Evolutionary conservation across 2,329 filamentous ascomycete genomes (phyloP), one percentile per base, ranked within the genome.

Genomic region (Aspergillus arachidicola): DNA sequence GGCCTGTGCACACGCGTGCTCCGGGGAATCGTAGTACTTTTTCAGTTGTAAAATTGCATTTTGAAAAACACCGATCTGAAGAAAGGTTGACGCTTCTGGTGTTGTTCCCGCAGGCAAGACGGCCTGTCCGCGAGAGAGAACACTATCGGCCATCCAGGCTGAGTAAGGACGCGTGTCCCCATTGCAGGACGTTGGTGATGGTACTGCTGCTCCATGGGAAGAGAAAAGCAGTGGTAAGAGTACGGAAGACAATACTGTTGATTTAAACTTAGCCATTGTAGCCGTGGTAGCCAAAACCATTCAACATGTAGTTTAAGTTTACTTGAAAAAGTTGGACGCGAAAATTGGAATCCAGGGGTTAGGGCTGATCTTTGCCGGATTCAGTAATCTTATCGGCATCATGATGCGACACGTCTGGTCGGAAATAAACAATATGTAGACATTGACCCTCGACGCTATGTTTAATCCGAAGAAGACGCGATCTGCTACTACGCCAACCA

Each of bases 141-240:
- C 63, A 53, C 71, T 72, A 38, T 73, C 71, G 38, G 71, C 71
- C 71, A 73, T 72, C 64, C 71, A 67, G 23, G 64, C 65, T 4
- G 71, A 73, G 34, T 71, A 72, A 7, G 69, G 68, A 14, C 66
- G 66, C 16, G 48, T 6, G 21, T 51, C 41, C 4, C 14, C 23
- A 36, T 61, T 43, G 32, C 62, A 64, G 19, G 55, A 26, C 4
- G 58, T 14, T 6, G n/a, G n/a, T 2, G 32, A 6, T 14, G 57
- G 14, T 59, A 9, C 48, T 12, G 28, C 48, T 6, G 16, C 28
- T 2, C 28, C 26, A 32, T 14, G 4, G 4, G n/a, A 32, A 1
- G 48, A 2, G 19, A 51, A 6, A 1, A 51, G 16, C 4, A 32
- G 16, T 3, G 14, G 4, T n/a, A 51, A 4, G 14, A 51, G 48